Evolutionary conservation across 2,329 filamentous ascomycete genomes (phyloP).

Genomic region (Phoma sp.): DNA sequence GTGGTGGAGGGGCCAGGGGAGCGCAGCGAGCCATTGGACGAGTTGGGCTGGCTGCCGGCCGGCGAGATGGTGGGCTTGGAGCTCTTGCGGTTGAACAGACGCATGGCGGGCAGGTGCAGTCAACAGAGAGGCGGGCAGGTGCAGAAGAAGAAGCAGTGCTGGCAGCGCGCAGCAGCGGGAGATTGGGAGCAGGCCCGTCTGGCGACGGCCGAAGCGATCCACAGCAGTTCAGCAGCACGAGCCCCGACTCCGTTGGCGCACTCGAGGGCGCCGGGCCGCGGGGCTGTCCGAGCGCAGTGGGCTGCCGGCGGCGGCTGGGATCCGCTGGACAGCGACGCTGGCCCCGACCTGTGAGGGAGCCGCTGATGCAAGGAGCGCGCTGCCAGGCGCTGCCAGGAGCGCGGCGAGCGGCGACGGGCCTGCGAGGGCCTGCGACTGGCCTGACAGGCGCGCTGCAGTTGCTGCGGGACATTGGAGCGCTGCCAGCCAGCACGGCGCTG

Average conservation of each 20-base stretch:
- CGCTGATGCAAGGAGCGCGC: constrained; percentile 21
- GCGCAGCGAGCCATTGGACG: constrained; percentile 59
- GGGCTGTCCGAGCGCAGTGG: constrained; percentile 26
- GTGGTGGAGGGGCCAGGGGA: constrained; percentile 56
- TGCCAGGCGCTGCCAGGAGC: neutral
- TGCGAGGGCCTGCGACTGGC: neutral
- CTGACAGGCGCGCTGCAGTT: constrained; percentile 1
- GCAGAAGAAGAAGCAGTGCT: constrained; percentile 10
- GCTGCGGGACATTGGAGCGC: neutral
- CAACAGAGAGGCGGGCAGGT: constrained; percentile 8
- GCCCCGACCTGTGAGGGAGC: constrained; percentile 17
- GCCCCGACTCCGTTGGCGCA: constrained; percentile 16
- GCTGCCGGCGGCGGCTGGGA: constrained; percentile 27
- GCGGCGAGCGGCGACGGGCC: neutral
- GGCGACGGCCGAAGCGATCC: constrained; percentile 28
- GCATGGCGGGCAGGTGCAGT: constrained; percentile 50
- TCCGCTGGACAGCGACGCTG: constrained; percentile 19
- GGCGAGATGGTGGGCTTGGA: constrained; percentile 50
- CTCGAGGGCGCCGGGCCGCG: constrained; percentile 17
- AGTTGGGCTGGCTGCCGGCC: constrained; percentile 49
- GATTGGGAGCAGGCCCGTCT: constrained; percentile 15
- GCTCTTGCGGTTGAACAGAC: constrained; percentile 61
- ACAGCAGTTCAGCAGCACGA: constrained; percentile 23
- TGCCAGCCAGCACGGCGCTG: neutral
- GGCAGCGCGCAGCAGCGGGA: constrained; percentile 22